These are phyloP conservation scores for Bimuria novae-zelandiae DNA, from an alignment of 2,329 filamentous ascomycete species.

Conservation along the genomic window DNA sequence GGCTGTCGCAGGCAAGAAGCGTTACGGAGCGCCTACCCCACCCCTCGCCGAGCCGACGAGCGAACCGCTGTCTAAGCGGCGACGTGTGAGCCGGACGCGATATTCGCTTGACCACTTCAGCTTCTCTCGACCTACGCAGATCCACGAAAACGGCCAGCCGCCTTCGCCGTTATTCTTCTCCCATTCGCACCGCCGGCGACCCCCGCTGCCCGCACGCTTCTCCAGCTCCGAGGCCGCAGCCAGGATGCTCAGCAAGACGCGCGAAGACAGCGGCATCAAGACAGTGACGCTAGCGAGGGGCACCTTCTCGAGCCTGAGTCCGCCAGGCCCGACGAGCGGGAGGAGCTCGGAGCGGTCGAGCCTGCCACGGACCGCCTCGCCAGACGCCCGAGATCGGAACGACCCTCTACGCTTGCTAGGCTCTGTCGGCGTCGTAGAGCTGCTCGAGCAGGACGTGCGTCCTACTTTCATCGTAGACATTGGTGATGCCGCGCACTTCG, in stretches of 20 bases:
- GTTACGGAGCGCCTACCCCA: slow-evolving; percentile 12
- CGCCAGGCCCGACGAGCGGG: slow-evolving; percentile 52
- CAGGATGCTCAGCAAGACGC: slow-evolving; percentile 60
- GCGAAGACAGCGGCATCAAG: slow-evolving; percentile 56
- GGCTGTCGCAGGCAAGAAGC: slow-evolving; percentile 28
- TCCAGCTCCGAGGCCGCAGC: slow-evolving; percentile 62
- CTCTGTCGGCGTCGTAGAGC: slow-evolving; percentile 69
- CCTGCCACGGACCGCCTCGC: slow-evolving; percentile 54
- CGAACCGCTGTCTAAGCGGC: slow-evolving; percentile 45
- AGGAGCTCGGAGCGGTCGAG: slow-evolving; percentile 60
- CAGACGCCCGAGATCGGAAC: slow-evolving; percentile 55
- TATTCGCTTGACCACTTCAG: slow-evolving; percentile 45
- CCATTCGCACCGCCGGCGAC: slow-evolving; percentile 48
- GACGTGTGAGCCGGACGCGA: slow-evolving; percentile 23
- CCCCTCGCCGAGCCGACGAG: slow-evolving; percentile 20
- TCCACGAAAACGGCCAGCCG: slow-evolving; percentile 40
- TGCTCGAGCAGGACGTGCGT: slow-evolving; percentile 76
- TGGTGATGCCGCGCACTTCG: slow-evolving; percentile 60
- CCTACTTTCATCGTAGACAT: slow-evolving; percentile 78
- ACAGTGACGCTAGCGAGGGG: slow-evolving; percentile 58
- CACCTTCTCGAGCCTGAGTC: slow-evolving; percentile 46
- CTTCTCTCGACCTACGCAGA: slow-evolving; percentile 26
- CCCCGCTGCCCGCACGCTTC: slow-evolving; percentile 58
- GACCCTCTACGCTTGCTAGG: slow-evolving; percentile 63
- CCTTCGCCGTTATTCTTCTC: slow-evolving; percentile 60